phyloP scores from a whole-genome alignment of 2,329 filamentous ascomycete genomes.

The Fonsecaea multimorphosa region DNA sequence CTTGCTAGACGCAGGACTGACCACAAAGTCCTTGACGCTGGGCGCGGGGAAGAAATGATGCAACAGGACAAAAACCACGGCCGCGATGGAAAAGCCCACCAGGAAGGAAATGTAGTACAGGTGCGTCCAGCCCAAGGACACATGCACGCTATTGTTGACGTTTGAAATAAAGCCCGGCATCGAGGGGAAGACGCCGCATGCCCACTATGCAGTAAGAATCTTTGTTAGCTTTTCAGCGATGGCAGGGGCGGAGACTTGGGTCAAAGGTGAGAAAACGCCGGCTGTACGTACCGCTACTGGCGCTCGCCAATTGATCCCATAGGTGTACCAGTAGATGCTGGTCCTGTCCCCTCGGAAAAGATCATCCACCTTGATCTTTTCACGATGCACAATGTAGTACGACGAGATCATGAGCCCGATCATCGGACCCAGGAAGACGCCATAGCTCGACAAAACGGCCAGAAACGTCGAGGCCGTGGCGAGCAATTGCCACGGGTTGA shows the following conservation, averaged over 20 bases:
- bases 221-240: background rate
- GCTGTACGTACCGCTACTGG: conserved; percentile 36
- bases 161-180: conserved; percentile 43
- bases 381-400: conserved; percentile 46
- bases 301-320: conserved; percentile 55
- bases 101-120: conserved; percentile 53
- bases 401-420: conserved; percentile 43
- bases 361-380: conserved; percentile 52
- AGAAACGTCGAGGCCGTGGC: conserved; percentile 56
- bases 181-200: conserved; percentile 44
- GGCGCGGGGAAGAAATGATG: conserved; percentile 31
- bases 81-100: conserved; percentile 50
- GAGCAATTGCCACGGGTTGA: conserved; percentile 61
- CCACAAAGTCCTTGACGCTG: conserved; percentile 28
- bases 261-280: background rate
- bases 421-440: conserved; percentile 55
- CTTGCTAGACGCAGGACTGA: conserved; percentile 2
- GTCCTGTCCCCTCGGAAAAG: conserved; percentile 49
- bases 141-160: conserved; percentile 36
- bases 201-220: conserved; percentile 42
- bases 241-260: background rate
- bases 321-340: conserved; percentile 52
- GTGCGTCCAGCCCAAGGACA: conserved; percentile 45
- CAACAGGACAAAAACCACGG: conserved; percentile 40
- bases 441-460: conserved; percentile 53